Conservation (phyloP, 2,329 filamentous ascomycete species). For the Ophiocordyceps australis region DNA sequence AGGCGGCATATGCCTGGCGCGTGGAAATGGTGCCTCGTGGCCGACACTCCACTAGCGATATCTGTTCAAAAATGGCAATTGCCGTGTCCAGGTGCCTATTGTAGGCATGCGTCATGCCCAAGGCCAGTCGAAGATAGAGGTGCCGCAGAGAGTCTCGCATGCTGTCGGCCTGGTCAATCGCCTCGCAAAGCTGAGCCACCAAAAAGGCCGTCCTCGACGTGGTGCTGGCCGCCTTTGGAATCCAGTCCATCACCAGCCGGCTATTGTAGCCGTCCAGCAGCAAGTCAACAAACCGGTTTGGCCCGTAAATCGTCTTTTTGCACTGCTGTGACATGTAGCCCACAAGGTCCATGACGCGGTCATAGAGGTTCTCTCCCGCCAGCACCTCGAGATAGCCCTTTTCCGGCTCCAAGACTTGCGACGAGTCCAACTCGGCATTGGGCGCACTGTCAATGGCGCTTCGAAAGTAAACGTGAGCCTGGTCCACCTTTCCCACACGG, state of each 20-base stretch:
- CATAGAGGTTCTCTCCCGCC: conserved; percentile 16
- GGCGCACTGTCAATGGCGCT: conserved; percentile 15
- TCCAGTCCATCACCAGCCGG: conserved; percentile 17
- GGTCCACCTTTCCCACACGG: conserved; percentile 12
- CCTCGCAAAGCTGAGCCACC: conserved; percentile 10
- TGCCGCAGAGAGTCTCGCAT: conserved; percentile 17
- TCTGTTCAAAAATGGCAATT: conserved; percentile 15
- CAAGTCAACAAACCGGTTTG: conserved; percentile 15
- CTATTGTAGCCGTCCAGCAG: conserved; percentile 15
- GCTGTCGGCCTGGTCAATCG: conserved; percentile 13
- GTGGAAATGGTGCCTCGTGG: conserved; percentile 19
- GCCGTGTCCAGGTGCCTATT: conserved; percentile 15
- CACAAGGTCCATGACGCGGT: conserved; percentile 15
- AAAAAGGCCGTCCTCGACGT: conserved; percentile 12
- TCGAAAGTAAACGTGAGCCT: conserved; percentile 15
- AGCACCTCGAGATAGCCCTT: conserved; percentile 17
- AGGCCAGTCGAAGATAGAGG: conserved; percentile 17
- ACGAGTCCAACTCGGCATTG: conserved; percentile 7
- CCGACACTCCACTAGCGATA: conserved; percentile 18
- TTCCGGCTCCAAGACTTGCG: conserved; percentile 18
- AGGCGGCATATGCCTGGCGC: conserved; percentile 18
- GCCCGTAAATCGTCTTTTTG: conserved; percentile 7
- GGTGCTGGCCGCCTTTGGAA: conserved; percentile 20
- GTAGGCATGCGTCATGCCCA: conserved; percentile 16
- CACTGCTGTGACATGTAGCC: conserved; percentile 11